Conservation (phyloP, 345 rosid genomes). For the Murraya koenigii region DNA sequence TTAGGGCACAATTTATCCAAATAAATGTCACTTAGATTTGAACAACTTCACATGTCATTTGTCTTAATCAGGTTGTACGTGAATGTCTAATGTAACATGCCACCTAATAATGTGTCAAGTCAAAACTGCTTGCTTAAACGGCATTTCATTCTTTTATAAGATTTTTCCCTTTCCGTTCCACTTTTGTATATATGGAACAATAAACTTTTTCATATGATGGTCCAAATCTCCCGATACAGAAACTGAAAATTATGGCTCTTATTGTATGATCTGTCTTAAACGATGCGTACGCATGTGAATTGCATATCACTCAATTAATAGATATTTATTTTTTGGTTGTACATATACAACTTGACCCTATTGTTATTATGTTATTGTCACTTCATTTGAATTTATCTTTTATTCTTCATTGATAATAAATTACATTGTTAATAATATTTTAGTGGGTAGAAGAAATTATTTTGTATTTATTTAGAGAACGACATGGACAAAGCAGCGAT, state of each 20-base stretch:
- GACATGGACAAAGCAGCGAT: fast-evolving
- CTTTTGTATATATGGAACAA: neutral
- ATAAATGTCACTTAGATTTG: neutral
- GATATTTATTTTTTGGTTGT: too few relatives aligned
- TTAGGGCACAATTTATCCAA: constrained; percentile 13
- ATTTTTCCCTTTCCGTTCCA: neutral
- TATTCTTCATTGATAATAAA: too few relatives aligned
- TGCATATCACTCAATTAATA: neutral
- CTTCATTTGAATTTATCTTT: too few relatives aligned
- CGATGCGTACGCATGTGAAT: neutral
- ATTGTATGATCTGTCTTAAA: neutral
- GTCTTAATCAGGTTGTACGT: constrained; percentile 28
- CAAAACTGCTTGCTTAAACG: neutral
- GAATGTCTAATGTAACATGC: constrained; percentile 27
- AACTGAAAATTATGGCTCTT: neutral
- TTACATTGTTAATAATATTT: too few relatives aligned
- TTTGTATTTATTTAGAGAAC: fast-evolving
- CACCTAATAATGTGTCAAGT: constrained; percentile 23
- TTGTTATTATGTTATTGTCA: too few relatives aligned
- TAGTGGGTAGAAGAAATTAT: fast-evolving
- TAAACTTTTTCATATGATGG: neutral
- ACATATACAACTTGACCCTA: too few relatives aligned
- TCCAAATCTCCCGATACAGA: neutral
- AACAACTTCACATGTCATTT: constrained; percentile 22
- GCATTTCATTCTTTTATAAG: neutral